phyloP scores from a whole-genome alignment of 768 basidiomycete genomes.

The Podaxis carcinomalis region DNA sequence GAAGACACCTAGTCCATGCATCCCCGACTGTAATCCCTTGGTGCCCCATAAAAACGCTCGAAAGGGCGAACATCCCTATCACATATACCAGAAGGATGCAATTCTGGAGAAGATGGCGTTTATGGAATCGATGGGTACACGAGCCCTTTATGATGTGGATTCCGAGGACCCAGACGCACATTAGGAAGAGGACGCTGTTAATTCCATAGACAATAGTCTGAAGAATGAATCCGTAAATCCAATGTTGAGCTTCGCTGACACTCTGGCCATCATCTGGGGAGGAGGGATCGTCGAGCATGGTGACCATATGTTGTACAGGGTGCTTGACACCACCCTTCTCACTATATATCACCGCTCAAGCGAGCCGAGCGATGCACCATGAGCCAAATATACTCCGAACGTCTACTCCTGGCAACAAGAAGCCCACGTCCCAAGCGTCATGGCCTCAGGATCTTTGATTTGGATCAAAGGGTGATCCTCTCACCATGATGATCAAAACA shows the following conservation, averaged over 20 bases:
- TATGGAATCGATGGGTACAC: not conserved
- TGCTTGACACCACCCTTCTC: not conserved
- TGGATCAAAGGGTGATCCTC: not conserved
- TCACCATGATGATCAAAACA: not conserved
- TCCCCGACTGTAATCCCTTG: not conserved
- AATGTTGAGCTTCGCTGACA: not conserved
- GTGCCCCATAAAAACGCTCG: not conserved
- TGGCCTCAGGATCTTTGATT: not conserved
- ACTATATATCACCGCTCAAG: not conserved
- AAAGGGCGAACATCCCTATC: conserved; percentile 4
- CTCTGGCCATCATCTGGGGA: not conserved
- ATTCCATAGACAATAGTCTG: conserved; percentile 6
- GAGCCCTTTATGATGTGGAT: conserved; percentile 6
- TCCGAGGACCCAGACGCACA: conserved; percentile 3
- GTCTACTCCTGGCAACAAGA: not conserved
- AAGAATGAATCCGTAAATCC: conserved; percentile 5
- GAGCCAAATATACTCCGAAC: not conserved
- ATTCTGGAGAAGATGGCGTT: conserved; percentile 5
- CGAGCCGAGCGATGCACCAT: not conserved
- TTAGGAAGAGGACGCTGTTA: conserved; percentile 2
- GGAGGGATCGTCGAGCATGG: not conserved
- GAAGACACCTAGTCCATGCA: not conserved
- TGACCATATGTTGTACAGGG: not conserved
- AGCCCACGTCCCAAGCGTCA: not conserved
- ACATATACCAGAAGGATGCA: not conserved